Evolutionary conservation across 1,284 basidiomycete genomes (phyloP), one percentile per base, ranked within the genome.

Genomic region (Veloporphyrellus conicus): DNA sequence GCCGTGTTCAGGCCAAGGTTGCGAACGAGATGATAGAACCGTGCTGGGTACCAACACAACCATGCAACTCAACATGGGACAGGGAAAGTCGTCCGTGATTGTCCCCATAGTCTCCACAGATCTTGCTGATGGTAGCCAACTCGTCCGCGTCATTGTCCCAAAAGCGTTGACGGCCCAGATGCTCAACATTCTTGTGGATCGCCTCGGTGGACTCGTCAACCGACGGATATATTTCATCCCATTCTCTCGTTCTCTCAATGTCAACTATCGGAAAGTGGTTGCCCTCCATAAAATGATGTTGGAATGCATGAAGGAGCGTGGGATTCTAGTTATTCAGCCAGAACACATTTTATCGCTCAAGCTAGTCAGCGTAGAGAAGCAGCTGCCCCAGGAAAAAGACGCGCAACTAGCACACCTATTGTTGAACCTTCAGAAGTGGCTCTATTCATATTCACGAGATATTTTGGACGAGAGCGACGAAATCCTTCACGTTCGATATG

Each of bases 341-440:
- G 77, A 78, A 43, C 76, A 79, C 40, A 67, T 77, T 4, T 63
- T 79, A 2, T 79, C 77, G 0, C 74, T 75, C 50, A 67, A 69
- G 49, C 63, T 79, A 15, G 72, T 74, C 66, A 65, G 63, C 0
- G 56, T 76, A n/a, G 68, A 78, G 35, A 54, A 52, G 20, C 54
- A 25, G 23, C 23, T 25, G 4, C 23, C 23, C 23, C 23, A 25
- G 8, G 23, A 25, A 25, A 61, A 25, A 25, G 23, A 25, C 23
- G 23, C 8, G 4, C 23, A 8, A 8, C 23, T 25, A 8, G 23
- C 23, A 8, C 23, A 25, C 23, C 23, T 5, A 4, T 29, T 29
- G 12, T 10, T 29, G 28, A 29, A 29, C 4, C 28, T 14, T 11
- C 28, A 11, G 12, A 29, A 8, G 23, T 25, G 65, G 68, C 37